Conservation (phyloP, 495 filamentous ascomycete genomes). For the Penicillium bialowiezense region DNA sequence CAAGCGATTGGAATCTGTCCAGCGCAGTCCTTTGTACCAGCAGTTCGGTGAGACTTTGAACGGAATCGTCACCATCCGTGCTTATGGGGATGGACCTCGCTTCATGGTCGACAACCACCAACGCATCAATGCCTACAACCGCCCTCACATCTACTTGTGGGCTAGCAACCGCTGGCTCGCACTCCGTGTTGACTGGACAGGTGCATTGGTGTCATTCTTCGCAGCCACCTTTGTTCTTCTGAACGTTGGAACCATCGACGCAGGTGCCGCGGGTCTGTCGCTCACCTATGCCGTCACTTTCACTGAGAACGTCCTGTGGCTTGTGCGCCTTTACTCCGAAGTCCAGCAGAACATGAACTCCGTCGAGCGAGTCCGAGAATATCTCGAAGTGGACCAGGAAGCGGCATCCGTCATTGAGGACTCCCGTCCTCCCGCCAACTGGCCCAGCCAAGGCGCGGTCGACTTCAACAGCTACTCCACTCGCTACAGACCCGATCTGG, state of each 20-base stretch:
- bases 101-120: conserved; percentile 92
- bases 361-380: conserved; percentile 97
- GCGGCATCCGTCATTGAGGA: conserved; percentile 75
- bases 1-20: conserved; percentile 91
- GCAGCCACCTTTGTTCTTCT: conserved; percentile 87
- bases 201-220: conserved; percentile 91
- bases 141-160: conserved; percentile 97
- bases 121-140: conserved; percentile 83
- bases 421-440: conserved; percentile 69
- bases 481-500: conserved; percentile 82
- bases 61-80: conserved; percentile 96
- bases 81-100: conserved; percentile 89
- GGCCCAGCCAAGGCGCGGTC: conserved; percentile 84
- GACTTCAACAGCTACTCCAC: conserved; percentile 87
- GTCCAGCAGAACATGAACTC: conserved; percentile 99
- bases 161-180: conserved; percentile 97
- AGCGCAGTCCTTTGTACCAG: conserved; percentile 93
- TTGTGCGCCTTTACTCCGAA: conserved; percentile 89
- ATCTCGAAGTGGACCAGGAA: conserved; percentile 95
- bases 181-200: conserved; percentile 85
- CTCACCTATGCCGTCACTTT: conserved; percentile 98
- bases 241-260: conserved; percentile 81
- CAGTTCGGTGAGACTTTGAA: conserved; percentile 96
- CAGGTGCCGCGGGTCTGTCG: conserved; percentile 91
- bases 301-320: conserved; percentile 95